A percentile compares a stretch with the other conserved stretches of the same genome.
phyloP scores from a whole-genome alignment of 2,329 filamentous ascomycete species.

The Fusarium proliferatum region DNA sequence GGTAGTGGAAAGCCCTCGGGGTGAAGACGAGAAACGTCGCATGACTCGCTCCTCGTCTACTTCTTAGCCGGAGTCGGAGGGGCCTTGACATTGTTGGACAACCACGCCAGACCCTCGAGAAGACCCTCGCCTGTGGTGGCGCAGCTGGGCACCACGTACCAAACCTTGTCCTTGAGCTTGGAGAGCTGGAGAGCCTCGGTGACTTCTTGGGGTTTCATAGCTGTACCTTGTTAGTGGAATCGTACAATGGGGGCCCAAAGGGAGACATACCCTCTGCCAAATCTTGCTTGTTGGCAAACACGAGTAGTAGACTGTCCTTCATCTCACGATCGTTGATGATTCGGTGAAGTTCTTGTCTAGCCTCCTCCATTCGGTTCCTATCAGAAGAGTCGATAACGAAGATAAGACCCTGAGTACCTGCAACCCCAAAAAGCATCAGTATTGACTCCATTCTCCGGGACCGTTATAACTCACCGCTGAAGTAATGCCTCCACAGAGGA shows the following conservation, averaged over 20 bases:
- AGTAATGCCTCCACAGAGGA: conserved; percentile 97
- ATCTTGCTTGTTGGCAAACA: conserved; percentile 99
- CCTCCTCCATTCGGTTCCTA: conserved; percentile 90
- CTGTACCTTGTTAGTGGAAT: conserved; percentile 54
- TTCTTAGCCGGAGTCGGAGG: conserved; percentile 66
- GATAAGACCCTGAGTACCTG: conserved; percentile 96
- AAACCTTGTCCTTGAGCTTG: conserved; percentile 84
- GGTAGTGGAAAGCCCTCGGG: not conserved
- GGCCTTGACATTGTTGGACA: conserved; percentile 85
- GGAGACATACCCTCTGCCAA: conserved; percentile 73
- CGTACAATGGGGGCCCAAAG: accelerated
- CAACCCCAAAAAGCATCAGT: conserved; percentile 7
- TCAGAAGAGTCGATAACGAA: conserved; percentile 99
- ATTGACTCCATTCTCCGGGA: not conserved
- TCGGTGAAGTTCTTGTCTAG: conserved; percentile 90
- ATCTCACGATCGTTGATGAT: conserved; percentile 99
- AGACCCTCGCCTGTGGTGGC: conserved; percentile 85
- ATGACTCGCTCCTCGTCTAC: conserved; percentile 47
- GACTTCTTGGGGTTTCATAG: conserved; percentile 83
- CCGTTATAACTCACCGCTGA: conserved; percentile 69
- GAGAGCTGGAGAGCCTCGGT: conserved; percentile 80
- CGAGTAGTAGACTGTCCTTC: conserved; percentile 91
- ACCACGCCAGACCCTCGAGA: conserved; percentile 83
- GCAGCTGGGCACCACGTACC: conserved; percentile 86
- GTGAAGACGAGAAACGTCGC: conserved; percentile 2